Evolutionary conservation across 805 yeast genomes (phyloP), one percentile per base, ranked within the genome.

Genomic region (Metschnikowia lachancei): DNA sequence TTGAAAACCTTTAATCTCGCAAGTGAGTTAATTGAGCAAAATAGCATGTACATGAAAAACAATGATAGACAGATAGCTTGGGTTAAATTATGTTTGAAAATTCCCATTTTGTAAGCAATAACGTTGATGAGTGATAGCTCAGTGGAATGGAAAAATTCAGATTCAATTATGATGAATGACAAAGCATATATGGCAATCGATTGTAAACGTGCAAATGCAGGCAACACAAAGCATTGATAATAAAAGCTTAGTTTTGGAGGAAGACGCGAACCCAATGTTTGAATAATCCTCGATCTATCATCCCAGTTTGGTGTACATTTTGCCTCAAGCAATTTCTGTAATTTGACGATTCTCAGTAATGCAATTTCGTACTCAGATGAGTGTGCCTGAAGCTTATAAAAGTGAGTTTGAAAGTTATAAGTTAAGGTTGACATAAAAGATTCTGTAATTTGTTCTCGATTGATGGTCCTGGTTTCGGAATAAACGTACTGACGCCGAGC

Each of bases 101-200:
- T 65, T 19, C 62, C 69, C 9, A 71, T 57, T 24, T 57, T 47
- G 50, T 52, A 60, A 20, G 82, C 60, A 3, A 81, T 51, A 2
- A 70, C 32, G 50, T 85, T 84, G 36, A 87, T 75, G 3, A 86
- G 61, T 10, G 92, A 85, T 13, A 81, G 62, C 41, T 60, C 68
- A 1, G 91, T 80, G 3, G 88, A 85, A 61, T 87, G 91, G 45
- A 85, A 73, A 30, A 84, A 66, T 59, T 88, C 96, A 16, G 91
- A 83, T 66, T 85, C 82, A n/a, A 84, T 72, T 3, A 88, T 67
- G 2, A 80, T 58, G 6, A 80, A 61, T 0, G 91, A 78, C 5
- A 78, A 55, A 0, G 58, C 35, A 11, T 70, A 70, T 16, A 83
- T 57, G 0, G 72, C 12, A 0, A 75, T 45, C 0, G 87, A 74